A percentile compares a stretch with the other conserved stretches of the same genome.
phyloP scores from a whole-genome alignment of 805 yeast species.

The Cyberlindnera suaveolens region DNA sequence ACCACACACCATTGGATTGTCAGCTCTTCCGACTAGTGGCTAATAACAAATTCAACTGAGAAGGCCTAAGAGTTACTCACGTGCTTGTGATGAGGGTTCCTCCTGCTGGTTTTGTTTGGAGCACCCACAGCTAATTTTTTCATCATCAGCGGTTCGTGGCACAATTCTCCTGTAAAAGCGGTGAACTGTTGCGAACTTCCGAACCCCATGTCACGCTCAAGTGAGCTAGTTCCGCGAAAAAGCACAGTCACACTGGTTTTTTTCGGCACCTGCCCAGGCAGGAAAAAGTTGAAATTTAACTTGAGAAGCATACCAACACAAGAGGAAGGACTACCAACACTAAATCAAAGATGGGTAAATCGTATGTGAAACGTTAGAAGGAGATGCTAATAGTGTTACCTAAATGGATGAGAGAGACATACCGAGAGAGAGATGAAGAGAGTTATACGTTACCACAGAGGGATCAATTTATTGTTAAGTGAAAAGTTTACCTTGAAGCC shows the following conservation, averaged over 20 bases:
- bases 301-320: slow-evolving; percentile 6
- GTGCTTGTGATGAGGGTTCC: not conserved
- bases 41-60: no score
- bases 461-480: not conserved
- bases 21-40: no score
- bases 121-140: not conserved
- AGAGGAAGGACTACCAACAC: slow-evolving; percentile 8
- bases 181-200: not conserved
- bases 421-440: not conserved
- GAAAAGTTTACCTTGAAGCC: not conserved
- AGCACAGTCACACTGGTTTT: not conserved
- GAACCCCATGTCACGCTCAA: no score
- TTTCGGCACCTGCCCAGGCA: not conserved
- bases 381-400: not conserved
- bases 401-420: no score
- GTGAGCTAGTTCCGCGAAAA: not conserved
- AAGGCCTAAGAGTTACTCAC: not conserved
- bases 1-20: slow-evolving; percentile 7
- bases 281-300: slow-evolving; percentile 19
- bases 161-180: not conserved
- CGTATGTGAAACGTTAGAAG: slow-evolving; percentile 14
- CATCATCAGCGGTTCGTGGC: not conserved
- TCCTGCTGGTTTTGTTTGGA: not conserved
- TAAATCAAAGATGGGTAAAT: slow-evolving; percentile 25
- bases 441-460: not conserved